phyloP scores from a whole-genome alignment of 148 eudicot species.

The Gaultheria prostrata region DNA sequence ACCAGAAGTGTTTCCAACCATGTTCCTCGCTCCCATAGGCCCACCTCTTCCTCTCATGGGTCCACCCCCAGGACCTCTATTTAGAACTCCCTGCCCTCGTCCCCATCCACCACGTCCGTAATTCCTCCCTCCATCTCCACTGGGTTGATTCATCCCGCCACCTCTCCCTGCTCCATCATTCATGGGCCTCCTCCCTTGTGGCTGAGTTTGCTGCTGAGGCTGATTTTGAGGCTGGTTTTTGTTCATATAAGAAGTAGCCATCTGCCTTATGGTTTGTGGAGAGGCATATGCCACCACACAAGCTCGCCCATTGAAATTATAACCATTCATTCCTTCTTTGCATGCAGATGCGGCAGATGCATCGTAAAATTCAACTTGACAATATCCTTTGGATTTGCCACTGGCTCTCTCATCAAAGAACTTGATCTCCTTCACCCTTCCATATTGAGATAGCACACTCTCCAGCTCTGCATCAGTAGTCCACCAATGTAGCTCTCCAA shows the following conservation, averaged over 20 bases:
- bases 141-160: slow-evolving; percentile 48
- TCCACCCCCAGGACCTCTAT: slow-evolving; percentile 68
- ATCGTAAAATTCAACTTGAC: slow-evolving; percentile 90
- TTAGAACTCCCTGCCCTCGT: slow-evolving; percentile 54
- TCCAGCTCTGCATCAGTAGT: slow-evolving; percentile 94
- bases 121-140: slow-evolving; percentile 73
- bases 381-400: slow-evolving; percentile 96
- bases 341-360: slow-evolving; percentile 65
- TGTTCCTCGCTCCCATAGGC: slow-evolving; percentile 58
- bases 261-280: slow-evolving; percentile 76
- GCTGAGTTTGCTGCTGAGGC: slow-evolving; percentile 54
- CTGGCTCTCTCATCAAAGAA: slow-evolving; percentile 97
- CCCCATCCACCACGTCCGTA: slow-evolving; percentile 84
- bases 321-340: slow-evolving; percentile 86
- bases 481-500: slow-evolving; percentile 99
- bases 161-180: slow-evolving; percentile 72
- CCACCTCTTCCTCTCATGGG: slow-evolving; percentile 72
- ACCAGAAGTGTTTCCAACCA: slow-evolving; percentile 42
- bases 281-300: slow-evolving; percentile 92
- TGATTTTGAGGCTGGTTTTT: slow-evolving; percentile 47
- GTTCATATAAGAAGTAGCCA: slow-evolving; percentile 67
- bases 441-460: slow-evolving; percentile 69
- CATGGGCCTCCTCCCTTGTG: slow-evolving; percentile 64
- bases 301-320: slow-evolving; percentile 78
- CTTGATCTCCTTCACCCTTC: slow-evolving; percentile 82